These are phyloP conservation scores for Cicer yamashitae DNA, from an alignment of 306 rosid species.

Conservation along the genomic window DNA sequence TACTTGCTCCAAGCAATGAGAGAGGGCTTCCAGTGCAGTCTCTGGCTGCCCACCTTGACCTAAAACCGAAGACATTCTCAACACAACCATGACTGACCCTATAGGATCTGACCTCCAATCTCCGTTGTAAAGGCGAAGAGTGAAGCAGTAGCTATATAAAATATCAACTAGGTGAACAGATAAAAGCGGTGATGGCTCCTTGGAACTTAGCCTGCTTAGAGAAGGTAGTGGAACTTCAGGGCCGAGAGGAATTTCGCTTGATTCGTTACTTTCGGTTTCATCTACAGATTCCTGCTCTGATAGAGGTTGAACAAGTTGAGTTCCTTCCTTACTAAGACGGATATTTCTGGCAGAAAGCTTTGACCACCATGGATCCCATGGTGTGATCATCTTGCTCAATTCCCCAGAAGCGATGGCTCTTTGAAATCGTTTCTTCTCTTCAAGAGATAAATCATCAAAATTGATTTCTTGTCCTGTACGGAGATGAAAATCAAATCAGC, in stretches of 20 bases:
- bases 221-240: slow-evolving; percentile 76
- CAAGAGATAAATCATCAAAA: slow-evolving; percentile 76
- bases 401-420: slow-evolving; percentile 89
- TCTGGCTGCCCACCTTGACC: slow-evolving; percentile 75
- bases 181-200: slow-evolving; percentile 77
- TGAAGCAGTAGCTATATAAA: slow-evolving; percentile 77
- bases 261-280: slow-evolving; percentile 48
- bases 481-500: slow-evolving; percentile 40
- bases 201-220: slow-evolving; percentile 72
- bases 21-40: slow-evolving; percentile 70
- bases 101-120: slow-evolving; percentile 79
- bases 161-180: slow-evolving; percentile 81
- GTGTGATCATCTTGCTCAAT: slow-evolving; percentile 85
- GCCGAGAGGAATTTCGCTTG: slow-evolving; percentile 67
- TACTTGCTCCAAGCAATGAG: slow-evolving; percentile 76
- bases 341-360: slow-evolving; percentile 72
- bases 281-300: slow-evolving; percentile 45
- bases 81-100: slow-evolving; percentile 69
- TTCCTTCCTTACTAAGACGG: slow-evolving; percentile 79
- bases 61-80: slow-evolving; percentile 76
- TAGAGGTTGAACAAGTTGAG: slow-evolving; percentile 76
- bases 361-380: slow-evolving; percentile 99
- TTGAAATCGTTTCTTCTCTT: slow-evolving; percentile 80
- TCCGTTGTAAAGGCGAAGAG: slow-evolving; percentile 87
- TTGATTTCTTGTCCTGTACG: slow-evolving; percentile 71